Conservation (phyloP, 2,329 filamentous ascomycete genomes). For the Beauveria caledonica region DNA sequence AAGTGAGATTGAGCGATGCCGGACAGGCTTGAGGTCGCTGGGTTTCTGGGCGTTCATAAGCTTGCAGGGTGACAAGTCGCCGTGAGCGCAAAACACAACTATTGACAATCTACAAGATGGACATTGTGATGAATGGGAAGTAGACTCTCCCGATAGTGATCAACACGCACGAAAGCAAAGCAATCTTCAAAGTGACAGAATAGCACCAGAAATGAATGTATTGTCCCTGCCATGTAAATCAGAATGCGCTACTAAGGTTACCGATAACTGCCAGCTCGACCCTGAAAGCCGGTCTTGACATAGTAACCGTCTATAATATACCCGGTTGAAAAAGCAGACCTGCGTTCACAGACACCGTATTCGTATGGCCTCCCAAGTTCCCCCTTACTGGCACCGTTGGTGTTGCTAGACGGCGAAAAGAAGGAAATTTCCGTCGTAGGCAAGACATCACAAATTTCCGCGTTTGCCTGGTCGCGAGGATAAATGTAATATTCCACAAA, state of each 20-base stretch:
- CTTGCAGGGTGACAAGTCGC: too few species aligned
- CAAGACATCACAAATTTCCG: slow-evolving; percentile 9
- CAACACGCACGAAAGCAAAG: not conserved
- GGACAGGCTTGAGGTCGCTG: too few species aligned
- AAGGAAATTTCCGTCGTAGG: slow-evolving; percentile 14
- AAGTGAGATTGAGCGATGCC: too few species aligned
- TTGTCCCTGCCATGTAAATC: not conserved
- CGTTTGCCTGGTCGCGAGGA: slow-evolving; percentile 8
- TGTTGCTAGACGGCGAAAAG: slow-evolving; percentile 12
- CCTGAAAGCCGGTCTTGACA: slow-evolving; percentile 5
- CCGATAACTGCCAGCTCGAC: not conserved
- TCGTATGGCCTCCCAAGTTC: slow-evolving; percentile 12
- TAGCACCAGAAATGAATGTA: not conserved
- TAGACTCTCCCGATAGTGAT: too few species aligned
- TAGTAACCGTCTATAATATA: not conserved
- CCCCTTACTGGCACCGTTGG: slow-evolving; percentile 9
- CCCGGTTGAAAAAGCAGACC: slow-evolving; percentile 5
- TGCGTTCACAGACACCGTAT: slow-evolving; percentile 15
- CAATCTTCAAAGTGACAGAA: not conserved
- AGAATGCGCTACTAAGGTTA: not conserved
- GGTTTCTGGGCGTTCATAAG: too few species aligned
- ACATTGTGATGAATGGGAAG: too few species aligned
- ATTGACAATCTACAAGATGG: not conserved
- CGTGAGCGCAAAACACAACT: too few species aligned
- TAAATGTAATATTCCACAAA: slow-evolving; percentile 19